Conservation (phyloP, 106 monocot species). For the Acorus calamus region DNA sequence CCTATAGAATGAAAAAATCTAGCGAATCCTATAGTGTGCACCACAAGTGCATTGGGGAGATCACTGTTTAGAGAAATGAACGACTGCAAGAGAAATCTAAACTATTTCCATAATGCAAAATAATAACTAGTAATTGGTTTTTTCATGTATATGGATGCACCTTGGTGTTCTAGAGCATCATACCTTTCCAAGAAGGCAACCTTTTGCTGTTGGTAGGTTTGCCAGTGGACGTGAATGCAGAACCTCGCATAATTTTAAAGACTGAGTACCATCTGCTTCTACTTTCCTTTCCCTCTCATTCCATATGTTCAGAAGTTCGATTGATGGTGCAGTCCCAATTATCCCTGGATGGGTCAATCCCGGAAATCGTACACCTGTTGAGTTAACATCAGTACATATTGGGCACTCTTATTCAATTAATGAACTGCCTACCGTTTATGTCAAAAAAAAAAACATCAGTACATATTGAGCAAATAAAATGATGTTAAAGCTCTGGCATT, state of each 20-base stretch:
- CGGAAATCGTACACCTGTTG: constrained; percentile 69
- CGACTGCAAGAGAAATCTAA: too few relatives aligned
- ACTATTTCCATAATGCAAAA: too few relatives aligned
- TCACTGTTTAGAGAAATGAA: too few relatives aligned
- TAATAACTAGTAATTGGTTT: too few relatives aligned
- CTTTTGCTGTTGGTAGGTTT: constrained; percentile 45
- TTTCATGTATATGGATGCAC: too few relatives aligned
- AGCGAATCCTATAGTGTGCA: too few relatives aligned
- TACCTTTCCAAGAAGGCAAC: constrained; percentile 74
- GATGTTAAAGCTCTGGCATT: too few relatives aligned
- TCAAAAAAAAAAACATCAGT: not conserved
- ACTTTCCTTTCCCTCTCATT: constrained; percentile 70
- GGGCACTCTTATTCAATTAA: not conserved
- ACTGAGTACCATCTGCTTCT: constrained; percentile 24
- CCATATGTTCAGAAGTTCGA: constrained; percentile 78
- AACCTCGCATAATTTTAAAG: constrained; percentile 57
- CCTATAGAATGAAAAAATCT: too few relatives aligned
- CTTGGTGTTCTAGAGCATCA: not conserved
- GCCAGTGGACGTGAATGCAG: constrained; percentile 74
- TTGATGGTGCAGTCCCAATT: constrained; percentile 75
- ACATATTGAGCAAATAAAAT: not conserved
- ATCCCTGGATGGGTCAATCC: constrained; percentile 77
- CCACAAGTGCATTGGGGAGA: too few relatives aligned
- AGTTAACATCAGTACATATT: not conserved
- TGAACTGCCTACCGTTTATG: not conserved